phyloP scores from a whole-genome alignment of 257 asterid species.

The Nicotiana tomentosiformis region DNA sequence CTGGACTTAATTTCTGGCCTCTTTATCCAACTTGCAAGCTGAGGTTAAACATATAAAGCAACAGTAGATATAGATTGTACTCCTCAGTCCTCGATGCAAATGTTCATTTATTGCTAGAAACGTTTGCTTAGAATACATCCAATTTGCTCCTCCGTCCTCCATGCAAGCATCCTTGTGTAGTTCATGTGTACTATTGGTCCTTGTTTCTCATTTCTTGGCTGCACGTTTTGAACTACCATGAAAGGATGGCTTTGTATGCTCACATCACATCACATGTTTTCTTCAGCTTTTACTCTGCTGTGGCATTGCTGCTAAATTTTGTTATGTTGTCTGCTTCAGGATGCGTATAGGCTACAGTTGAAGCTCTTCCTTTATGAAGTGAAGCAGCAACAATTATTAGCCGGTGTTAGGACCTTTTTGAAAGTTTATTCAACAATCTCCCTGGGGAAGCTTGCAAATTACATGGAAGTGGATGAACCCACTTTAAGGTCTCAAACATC shows the following conservation, averaged over 20 bases:
- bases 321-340: slow-evolving; percentile 37
- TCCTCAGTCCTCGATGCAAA: neutral
- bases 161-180: neutral
- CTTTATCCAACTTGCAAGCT: neutral
- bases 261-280: neutral
- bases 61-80: neutral
- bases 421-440: slow-evolving; percentile 86
- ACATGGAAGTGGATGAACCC: slow-evolving; percentile 86
- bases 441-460: slow-evolving; percentile 68
- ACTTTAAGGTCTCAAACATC: slow-evolving; percentile 54
- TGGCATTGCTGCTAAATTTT: neutral
- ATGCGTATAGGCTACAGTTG: slow-evolving; percentile 82
- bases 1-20: neutral
- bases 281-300: neutral
- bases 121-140: neutral
- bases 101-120: neutral
- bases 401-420: slow-evolving; percentile 75
- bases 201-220: neutral
- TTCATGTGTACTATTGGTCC: neutral
- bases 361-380: slow-evolving; percentile 87
- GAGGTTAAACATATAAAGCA: neutral
- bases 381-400: slow-evolving; percentile 84
- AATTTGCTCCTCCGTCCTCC: neutral
- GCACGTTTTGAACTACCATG: neutral
- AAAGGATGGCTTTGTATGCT: neutral